Evolutionary conservation across 805 yeast genomes (phyloP).

Genomic region (Metschnikowia dekortorum): DNA sequence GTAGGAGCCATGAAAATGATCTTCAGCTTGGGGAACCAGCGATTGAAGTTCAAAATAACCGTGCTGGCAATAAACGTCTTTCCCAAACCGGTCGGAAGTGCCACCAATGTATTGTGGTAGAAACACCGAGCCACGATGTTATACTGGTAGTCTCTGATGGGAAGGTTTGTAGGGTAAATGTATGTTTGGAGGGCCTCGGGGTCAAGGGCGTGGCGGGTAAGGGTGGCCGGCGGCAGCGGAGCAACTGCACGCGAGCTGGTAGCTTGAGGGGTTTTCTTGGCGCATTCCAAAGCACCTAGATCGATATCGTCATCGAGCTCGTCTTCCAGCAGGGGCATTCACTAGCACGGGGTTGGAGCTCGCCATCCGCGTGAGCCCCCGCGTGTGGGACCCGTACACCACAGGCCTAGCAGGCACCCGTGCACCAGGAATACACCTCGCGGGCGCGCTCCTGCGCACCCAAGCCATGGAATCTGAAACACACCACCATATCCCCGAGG

Average conservation of each 20-base stretch:
- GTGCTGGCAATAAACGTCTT: constrained; percentile 95
- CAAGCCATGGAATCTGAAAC: not conserved
- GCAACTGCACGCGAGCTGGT: not conserved
- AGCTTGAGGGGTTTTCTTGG: not conserved
- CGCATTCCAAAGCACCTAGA: constrained; percentile 4
- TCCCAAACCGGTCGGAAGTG: constrained; percentile 96
- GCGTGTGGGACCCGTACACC: not conserved
- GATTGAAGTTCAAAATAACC: constrained; percentile 80
- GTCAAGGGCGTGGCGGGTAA: constrained; percentile 10
- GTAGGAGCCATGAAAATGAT: constrained; percentile 97
- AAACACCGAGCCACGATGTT: constrained; percentile 72
- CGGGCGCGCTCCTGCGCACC: not conserved
- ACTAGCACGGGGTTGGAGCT: not conserved
- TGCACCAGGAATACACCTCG: not conserved
- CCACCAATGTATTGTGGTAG: constrained; percentile 72
- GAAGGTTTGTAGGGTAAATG: constrained; percentile 81
- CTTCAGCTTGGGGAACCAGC: constrained; percentile 81
- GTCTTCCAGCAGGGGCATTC: constrained; percentile 4
- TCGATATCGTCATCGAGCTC: constrained; percentile 16
- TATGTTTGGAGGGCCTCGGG: constrained; percentile 34
- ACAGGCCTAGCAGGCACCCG: not conserved
- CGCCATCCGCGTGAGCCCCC: too few species aligned
- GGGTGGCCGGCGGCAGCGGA: not conserved
- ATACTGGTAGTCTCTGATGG: constrained; percentile 83
- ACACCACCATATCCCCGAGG: not conserved